A percentile compares a stretch with the other conserved stretches of the same genome.
Conservation (phyloP, 441 rosid genomes). For the Kokia cookei region DNA sequence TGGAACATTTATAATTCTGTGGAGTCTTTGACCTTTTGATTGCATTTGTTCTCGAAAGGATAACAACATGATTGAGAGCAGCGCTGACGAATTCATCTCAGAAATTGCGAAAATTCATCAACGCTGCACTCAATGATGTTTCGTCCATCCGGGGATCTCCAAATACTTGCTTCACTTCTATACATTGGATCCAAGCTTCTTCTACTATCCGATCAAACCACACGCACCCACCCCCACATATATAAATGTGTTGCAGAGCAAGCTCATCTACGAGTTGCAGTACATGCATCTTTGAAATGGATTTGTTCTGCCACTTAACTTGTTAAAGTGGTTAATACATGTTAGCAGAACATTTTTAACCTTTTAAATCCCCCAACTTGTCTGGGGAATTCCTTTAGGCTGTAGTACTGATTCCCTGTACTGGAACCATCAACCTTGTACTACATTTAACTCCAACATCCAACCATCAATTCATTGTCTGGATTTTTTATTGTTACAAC, state of each 20-base stretch:
- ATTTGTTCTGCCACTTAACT: conserved; percentile 8
- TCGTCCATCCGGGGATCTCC: conserved; percentile 22
- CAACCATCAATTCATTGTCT: neutral
- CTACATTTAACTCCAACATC: conserved; percentile 3
- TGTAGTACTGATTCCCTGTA: conserved; percentile 25
- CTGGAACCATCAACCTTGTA: conserved; percentile 15
- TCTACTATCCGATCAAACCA: neutral
- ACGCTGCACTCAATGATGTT: conserved; percentile 79
- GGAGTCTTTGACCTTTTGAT: neutral
- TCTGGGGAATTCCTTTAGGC: neutral
- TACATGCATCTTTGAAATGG: conserved; percentile 5
- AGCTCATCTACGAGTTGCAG: neutral
- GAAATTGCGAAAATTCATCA: conserved; percentile 28
- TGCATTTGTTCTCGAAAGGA: conserved; percentile 7
- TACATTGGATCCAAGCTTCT: neutral
- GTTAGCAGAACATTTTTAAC: neutral
- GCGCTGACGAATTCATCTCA: conserved; percentile 10
- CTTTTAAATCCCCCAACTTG: neutral
- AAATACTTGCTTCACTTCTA: neutral
- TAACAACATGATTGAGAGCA: conserved; percentile 47
- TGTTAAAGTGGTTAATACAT: neutral
- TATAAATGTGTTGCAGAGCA: neutral
- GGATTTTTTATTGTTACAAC: neutral
- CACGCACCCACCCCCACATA: too few relatives aligned
- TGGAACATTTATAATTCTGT: neutral